Evolutionary conservation across 345 rosid species (phyloP).

Genomic region (Hibiscus syriacus): DNA sequence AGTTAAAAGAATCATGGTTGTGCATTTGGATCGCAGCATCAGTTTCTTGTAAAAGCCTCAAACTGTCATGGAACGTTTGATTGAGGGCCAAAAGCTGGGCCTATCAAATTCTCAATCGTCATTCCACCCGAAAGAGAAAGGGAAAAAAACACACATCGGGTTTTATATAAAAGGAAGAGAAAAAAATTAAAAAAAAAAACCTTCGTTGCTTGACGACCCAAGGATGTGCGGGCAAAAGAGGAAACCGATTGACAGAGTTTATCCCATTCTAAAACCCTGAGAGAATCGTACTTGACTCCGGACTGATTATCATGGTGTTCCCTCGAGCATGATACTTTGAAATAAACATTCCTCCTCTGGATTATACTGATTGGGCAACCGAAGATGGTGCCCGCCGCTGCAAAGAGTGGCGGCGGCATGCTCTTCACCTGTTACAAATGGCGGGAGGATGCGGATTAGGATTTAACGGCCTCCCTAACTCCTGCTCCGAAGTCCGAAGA

Average conservation of each 20-base stretch:
- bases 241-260: slow-evolving; percentile 72
- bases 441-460: slow-evolving; percentile 1
- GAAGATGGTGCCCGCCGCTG: not conserved
- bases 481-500: not conserved
- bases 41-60: slow-evolving; percentile 69
- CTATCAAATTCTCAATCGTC: slow-evolving; percentile 15
- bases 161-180: not conserved
- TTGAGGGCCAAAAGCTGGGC: slow-evolving; percentile 54
- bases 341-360: slow-evolving; percentile 1
- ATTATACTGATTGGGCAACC: slow-evolving; percentile 1
- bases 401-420: slow-evolving; percentile 4
- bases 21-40: slow-evolving; percentile 75
- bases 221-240: slow-evolving; percentile 65
- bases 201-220: slow-evolving; percentile 71
- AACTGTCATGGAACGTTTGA: slow-evolving; percentile 54
- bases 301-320: slow-evolving; percentile 10
- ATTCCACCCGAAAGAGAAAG: not conserved
- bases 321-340: slow-evolving; percentile 4
- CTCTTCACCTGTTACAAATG: not conserved
- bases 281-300: slow-evolving; percentile 40
- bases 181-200: slow-evolving; percentile 12
- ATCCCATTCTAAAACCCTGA: slow-evolving; percentile 83
- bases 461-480: not conserved
- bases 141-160: not conserved
- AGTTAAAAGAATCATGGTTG: slow-evolving; percentile 51